A percentile compares a stretch with the other conserved stretches of the same genome.
These are phyloP conservation scores for Malus orientalis DNA, from an alignment of 306 rosid species.

Conservation along the genomic window DNA sequence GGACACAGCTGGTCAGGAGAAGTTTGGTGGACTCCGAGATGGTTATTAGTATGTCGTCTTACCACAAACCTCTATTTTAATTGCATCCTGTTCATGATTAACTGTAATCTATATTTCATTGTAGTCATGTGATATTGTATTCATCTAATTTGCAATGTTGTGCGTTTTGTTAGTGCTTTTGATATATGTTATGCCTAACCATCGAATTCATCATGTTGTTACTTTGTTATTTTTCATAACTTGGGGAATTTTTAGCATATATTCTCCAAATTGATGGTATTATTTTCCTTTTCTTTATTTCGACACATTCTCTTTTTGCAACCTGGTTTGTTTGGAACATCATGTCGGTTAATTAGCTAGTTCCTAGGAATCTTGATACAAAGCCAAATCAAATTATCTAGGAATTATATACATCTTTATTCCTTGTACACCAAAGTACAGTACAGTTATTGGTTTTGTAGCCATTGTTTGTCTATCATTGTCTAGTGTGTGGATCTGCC, in stretches of 20 bases:
- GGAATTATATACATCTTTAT: not conserved
- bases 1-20: constrained; percentile 80
- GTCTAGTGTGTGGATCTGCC: not conserved
- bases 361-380: not conserved
- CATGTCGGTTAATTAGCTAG: not conserved
- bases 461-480: too few relatives aligned
- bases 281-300: not conserved
- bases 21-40: constrained; percentile 72
- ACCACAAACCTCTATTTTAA: not conserved
- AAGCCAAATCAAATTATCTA: not conserved
- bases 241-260: too few relatives aligned
- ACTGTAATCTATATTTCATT: not conserved
- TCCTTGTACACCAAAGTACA: not conserved
- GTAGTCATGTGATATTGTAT: not conserved
- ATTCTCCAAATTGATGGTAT: not conserved
- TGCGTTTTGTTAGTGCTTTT: not conserved
- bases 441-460: not conserved
- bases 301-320: not conserved
- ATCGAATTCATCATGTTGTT: not conserved
- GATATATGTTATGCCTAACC: not conserved
- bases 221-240: too few relatives aligned
- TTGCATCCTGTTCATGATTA: not conserved
- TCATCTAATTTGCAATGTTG: not conserved
- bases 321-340: not conserved
- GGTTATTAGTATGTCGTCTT: constrained; percentile 49